Percentiles rank a stretch among this genome's conserved stretches.
Conservation (phyloP, 1,284 basidiomycete species). For the Microbotryomycetes sp. region DNA sequence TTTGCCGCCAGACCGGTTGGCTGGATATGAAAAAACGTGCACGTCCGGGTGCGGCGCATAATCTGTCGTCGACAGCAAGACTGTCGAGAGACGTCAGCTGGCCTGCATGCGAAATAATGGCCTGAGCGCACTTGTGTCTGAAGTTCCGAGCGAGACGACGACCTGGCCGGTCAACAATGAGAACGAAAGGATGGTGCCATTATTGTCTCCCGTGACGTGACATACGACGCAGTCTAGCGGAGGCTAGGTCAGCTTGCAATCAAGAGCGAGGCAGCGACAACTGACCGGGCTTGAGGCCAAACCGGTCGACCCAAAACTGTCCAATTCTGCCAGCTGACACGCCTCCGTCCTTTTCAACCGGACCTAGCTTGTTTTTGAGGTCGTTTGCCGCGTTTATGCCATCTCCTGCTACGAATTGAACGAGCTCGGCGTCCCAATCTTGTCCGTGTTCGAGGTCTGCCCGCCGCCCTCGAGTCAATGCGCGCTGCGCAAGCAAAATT, state of each 20-base stretch:
- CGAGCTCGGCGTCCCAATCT: conserved; percentile 58
- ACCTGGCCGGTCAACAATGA: conserved; percentile 65
- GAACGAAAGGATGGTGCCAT: conserved; percentile 73
- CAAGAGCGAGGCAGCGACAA: neutral
- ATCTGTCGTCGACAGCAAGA: conserved; percentile 18
- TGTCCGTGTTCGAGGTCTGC: conserved; percentile 55
- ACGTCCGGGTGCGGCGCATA: conserved; percentile 46
- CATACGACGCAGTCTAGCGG: conserved; percentile 65
- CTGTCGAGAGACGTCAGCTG: neutral
- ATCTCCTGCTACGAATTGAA: conserved; percentile 45
- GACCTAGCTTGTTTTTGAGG: conserved; percentile 63
- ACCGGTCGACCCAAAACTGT: conserved; percentile 64
- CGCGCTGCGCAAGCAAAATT: too few relatives aligned
- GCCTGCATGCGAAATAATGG: conserved; percentile 57
- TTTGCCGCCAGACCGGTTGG: conserved; percentile 29
- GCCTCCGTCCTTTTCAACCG: conserved; percentile 64
- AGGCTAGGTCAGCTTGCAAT: neutral
- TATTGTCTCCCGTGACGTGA: conserved; percentile 86
- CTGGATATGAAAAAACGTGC: conserved; percentile 48
- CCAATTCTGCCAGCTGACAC: conserved; percentile 59
- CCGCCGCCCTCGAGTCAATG: too few relatives aligned
- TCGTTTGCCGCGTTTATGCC: conserved; percentile 53
- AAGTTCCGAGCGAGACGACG: conserved; percentile 82
- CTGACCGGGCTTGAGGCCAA: conserved; percentile 63
- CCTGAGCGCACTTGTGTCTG: conserved; percentile 54